Percentiles rank a stretch among this genome's conserved stretches.
phyloP scores from a whole-genome alignment of 495 filamentous ascomycete species.

The Aspergillus coremiiformis region DNA sequence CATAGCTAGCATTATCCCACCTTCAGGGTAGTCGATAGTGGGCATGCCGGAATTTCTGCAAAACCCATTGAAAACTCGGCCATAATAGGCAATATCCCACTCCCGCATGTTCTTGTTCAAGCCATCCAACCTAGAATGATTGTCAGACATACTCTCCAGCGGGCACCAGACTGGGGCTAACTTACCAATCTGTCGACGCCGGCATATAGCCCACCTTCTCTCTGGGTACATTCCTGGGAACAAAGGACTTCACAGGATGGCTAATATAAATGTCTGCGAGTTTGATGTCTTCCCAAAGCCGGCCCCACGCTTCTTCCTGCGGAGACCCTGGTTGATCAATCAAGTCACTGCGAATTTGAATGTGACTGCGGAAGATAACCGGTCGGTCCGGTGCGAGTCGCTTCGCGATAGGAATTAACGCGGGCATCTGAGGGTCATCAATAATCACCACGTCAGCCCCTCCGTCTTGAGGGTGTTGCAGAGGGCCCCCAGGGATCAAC shows the following conservation, averaged over 20 bases:
- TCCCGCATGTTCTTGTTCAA: conserved; percentile 71
- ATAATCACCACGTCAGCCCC: conserved; percentile 75
- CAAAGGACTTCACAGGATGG: conserved; percentile 73
- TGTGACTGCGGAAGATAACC: conserved; percentile 73
- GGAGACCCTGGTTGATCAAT: conserved; percentile 53
- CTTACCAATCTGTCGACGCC: conserved; percentile 75
- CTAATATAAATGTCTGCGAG: conserved; percentile 74
- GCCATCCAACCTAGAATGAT: conserved; percentile 60
- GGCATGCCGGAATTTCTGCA: conserved; percentile 52
- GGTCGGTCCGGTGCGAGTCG: conserved; percentile 62
- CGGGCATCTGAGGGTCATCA: conserved; percentile 87
- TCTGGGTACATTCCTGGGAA: conserved; percentile 59
- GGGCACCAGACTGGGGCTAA: background rate
- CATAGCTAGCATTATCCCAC: conserved; percentile 22
- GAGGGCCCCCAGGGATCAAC: conserved; percentile 59
- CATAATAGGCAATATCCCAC: conserved; percentile 71
- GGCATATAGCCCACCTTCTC: conserved; percentile 71
- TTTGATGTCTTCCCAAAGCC: conserved; percentile 66
- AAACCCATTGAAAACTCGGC: conserved; percentile 61
- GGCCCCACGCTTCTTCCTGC: conserved; percentile 70
- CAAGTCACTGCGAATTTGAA: conserved; percentile 75
- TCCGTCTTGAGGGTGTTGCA: conserved; percentile 58
- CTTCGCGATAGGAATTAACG: conserved; percentile 71
- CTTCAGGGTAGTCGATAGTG: conserved; percentile 58
- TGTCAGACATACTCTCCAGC: conserved; percentile 11